Evolutionary conservation across 768 basidiomycete genomes (phyloP), one percentile per base, ranked within the genome.

Genomic region (Omphalotus guepiniiformis): DNA sequence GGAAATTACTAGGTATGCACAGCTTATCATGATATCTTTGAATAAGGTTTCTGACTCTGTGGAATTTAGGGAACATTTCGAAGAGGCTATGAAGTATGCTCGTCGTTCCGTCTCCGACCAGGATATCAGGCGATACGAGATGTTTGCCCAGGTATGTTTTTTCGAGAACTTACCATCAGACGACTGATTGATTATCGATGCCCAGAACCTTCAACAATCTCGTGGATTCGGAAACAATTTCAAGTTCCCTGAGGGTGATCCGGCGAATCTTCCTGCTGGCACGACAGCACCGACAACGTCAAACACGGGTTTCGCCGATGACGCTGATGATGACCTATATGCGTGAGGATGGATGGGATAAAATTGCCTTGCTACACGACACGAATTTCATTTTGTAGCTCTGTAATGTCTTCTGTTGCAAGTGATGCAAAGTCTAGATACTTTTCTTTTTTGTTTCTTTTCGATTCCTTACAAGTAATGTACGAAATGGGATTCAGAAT

Each of bases 21-120:
- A n/a, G n/a, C 42, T 18, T 45, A 6, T 55, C 9, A 4, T 22
- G 25, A 25, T 22, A 46, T 36, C 8, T 42, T n/a, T 1, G 29
- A 21, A 9, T 19, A 39, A 29, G 19, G 4, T 56, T 19, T 26
- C 27, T 59, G 16, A 58, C 42, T n/a, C 28, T 52, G n/a, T 39
- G n/a, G n/a, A 22, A 38, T 50, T 21, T 44, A 83, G 83, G 60
- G 92, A 85, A 0, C 95, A 98, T 76, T 98, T 98, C 57, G 95
- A 98, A 71, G 95, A 98, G 70, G 94, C 96, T 2, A 98, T 98
- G 94, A 85, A 87, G 69, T 98, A 80, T 59, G 94, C 96, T 52
- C 87, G 96, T 65, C 87, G 96, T 43, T 97, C 93, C 11, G 95
- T 98, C 46, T 93, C 92, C 11, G 94, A 97, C 62, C 83, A 88